Base-by-base conservation (phyloP, 352 stramenopile species). In the Phytophthora macrochlamydospora region DNA sequence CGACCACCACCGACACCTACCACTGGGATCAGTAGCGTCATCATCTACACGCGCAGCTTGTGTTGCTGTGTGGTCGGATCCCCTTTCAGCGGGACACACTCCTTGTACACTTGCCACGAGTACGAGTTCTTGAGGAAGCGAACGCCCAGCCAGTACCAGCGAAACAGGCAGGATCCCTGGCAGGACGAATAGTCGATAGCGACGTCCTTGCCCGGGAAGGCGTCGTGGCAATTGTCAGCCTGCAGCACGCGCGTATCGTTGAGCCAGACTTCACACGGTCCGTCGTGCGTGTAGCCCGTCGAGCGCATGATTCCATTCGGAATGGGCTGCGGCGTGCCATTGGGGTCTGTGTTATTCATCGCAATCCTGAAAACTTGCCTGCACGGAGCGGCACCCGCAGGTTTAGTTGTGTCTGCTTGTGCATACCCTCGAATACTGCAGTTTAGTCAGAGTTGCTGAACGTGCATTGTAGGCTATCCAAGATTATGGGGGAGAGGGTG, bases 101-200 rank as follows among this genome's bases (percentile, higher is more conserved):
- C 69, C 52, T 79, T 79, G 68, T 79, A 79, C 52, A 79, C 63
- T 38, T 79, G 67, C 71, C 71, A 79, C 51, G 71, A 79, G 58
- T 70, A 79, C 14, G 69, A 54, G 51, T 79, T 76, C 44, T 76
- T 75, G 35, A 79, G 52, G 45, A 68, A 79, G 4, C 71, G 56
- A 4, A 61, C 55, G 6, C 55, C 55, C 30, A 61, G 24, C 56
- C 56, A 62, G 56, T 62, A 62, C 45, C 56, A 62, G 24, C 24
- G 56, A 13, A 62, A 12, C 12, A 24, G 48, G 33, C 56, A 62
- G 7, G 18, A 42, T 11, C 45, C 56, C 33, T 55, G 24, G 45
- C 56, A 62, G 12, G 56, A 46, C 24, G 56, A 62, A n/a, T 62
- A 62, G 45, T 62, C 56, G 24, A 62, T 62, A 28, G 57, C 40